A percentile compares a stretch with the other conserved stretches of the same genome.
Evolutionary conservation across 495 filamentous ascomycete genomes (phyloP).

Genomic region (Penicillium arizonense): DNA sequence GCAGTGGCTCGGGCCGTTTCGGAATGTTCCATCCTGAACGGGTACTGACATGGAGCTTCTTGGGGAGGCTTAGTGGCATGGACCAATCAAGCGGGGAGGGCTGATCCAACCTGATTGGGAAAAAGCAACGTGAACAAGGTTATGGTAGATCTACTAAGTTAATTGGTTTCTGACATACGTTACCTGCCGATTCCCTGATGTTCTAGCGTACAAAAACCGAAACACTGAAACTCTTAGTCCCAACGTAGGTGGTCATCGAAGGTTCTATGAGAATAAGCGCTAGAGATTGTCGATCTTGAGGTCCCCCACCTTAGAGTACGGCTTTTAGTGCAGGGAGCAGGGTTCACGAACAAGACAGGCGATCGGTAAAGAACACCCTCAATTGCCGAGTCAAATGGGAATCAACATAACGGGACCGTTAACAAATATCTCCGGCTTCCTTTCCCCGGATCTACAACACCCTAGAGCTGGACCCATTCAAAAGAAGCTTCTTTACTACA

Average conservation of each 20-base stretch:
- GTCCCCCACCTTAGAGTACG: no score
- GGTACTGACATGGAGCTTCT: slow-evolving; percentile 22
- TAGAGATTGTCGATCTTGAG: neutral
- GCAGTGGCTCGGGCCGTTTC: slow-evolving; percentile 15
- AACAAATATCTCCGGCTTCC: neutral
- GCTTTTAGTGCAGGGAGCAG: no score
- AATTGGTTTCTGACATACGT: slow-evolving; percentile 1
- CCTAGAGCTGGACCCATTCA: slow-evolving; percentile 15
- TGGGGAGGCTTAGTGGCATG: slow-evolving; percentile 12
- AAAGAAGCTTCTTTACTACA: slow-evolving; percentile 25
- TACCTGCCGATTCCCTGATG: slow-evolving; percentile 11
- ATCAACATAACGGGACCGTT: neutral
- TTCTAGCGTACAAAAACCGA: neutral
- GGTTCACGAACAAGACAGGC: no score
- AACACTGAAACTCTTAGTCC: neutral
- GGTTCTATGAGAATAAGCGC: neutral
- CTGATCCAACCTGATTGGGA: slow-evolving; percentile 10
- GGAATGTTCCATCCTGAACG: slow-evolving; percentile 27
- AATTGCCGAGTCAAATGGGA: neutral
- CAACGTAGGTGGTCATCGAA: neutral
- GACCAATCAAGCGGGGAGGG: slow-evolving; percentile 6
- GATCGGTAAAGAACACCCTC: neutral
- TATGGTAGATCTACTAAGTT: neutral
- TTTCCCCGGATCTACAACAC: slow-evolving; percentile 12
- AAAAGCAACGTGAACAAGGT: slow-evolving; percentile 9